Evolutionary conservation across 129 eudicot genomes (phyloP), one percentile per base, ranked within the genome.

Genomic region (Chrysanthemum makinoi): DNA sequence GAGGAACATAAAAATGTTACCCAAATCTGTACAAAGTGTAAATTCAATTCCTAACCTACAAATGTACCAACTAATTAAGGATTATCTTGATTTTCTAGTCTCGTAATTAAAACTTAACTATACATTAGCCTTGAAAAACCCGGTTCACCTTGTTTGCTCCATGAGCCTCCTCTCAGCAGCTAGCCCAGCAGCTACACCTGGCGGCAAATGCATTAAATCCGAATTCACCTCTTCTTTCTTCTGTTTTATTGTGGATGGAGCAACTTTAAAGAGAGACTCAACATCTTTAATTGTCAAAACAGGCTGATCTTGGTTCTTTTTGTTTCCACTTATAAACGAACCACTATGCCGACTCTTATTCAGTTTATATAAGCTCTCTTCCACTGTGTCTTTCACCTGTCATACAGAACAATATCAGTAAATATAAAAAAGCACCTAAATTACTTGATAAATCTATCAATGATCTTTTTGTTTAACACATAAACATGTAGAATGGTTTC

Each of bases 281-380:
- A 94, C 90, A 60, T 94, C 99, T 75, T 75, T 85, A 30, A 94
- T 83, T 0, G 99, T 94, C 78, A 94, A 77, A 44, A 81, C 69
- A n/a, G 96, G 96, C 68, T 89, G 91, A 84, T 94, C 99, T 77
- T 82, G 89, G 80, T 88, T 90, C 85, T 86, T 94, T 75, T 86
- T 86, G 76, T 94, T 94, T 72, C 96, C 95, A 13, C 96, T 87
- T 55, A 87, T 79, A 73, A 84, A 85, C 5, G 91, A 80, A 53
- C 81, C 82, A 14, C 81, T 56, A 55, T 75, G 81, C 83, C 94
- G 72, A 76, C 91, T 86, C 81, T 83, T 89, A 62, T 94, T 94
- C 73, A 90, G 55, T 66, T 84, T 94, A 73, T 89, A 87, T 66
- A 94, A 67, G 84, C 99, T 87, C 79, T 94, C 99, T 81, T 94